phyloP scores from a whole-genome alignment of 1,284 basidiomycete species.

The Meira nashicola region DNA sequence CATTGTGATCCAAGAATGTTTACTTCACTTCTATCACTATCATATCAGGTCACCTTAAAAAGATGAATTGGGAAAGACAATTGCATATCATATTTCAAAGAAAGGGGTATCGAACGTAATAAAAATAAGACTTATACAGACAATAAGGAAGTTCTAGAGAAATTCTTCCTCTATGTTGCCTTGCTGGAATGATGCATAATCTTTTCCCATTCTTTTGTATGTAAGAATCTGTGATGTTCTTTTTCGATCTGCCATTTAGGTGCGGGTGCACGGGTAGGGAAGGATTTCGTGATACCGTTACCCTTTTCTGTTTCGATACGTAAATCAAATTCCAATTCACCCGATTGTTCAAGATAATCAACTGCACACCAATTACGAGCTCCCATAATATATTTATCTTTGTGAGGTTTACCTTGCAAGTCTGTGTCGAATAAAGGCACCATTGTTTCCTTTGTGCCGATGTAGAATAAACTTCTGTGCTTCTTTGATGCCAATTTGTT shows the following conservation, averaged over 20 bases:
- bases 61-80: too few relatives aligned
- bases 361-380: conserved; percentile 85
- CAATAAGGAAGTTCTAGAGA: too few relatives aligned
- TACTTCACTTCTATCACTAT: too few relatives aligned
- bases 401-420: conserved; percentile 71
- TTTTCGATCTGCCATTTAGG: conserved; percentile 25
- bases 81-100: too few relatives aligned
- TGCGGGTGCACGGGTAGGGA: conserved; percentile 37
- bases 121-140: too few relatives aligned
- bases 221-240: conserved; percentile 17
- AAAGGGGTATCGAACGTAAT: too few relatives aligned
- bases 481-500: conserved; percentile 72
- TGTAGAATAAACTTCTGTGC: conserved; percentile 60
- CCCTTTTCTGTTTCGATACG: conserved; percentile 64
- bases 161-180: too few relatives aligned
- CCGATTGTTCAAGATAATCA: conserved; percentile 61
- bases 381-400: conserved; percentile 65
- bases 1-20: too few relatives aligned
- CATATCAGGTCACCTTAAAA: too few relatives aligned
- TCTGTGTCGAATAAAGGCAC: conserved; percentile 74
- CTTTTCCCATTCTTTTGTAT: conserved; percentile 16
- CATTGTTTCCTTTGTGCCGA: conserved; percentile 66
- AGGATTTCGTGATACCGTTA: conserved; percentile 30
- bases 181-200: background rate
- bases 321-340: conserved; percentile 77